phyloP scores from a whole-genome alignment of 1,284 basidiomycete genomes.

The Vanrija humicola region DNA sequence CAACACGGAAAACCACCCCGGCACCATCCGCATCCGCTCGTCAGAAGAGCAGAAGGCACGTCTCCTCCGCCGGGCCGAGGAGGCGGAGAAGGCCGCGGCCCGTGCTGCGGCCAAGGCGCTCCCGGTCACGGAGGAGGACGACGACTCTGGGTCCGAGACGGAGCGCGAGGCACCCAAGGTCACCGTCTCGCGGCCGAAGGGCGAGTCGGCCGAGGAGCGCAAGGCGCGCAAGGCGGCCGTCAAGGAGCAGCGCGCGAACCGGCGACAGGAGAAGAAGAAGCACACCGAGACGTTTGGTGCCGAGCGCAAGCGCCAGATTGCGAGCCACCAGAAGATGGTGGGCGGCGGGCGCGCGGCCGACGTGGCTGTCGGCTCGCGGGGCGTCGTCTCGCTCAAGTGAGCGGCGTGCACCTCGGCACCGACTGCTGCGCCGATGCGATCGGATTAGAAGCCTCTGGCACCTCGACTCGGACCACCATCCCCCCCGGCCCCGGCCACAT shows the following conservation, averaged over 20 bases:
- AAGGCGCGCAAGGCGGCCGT: slow-evolving; percentile 81
- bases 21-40: slow-evolving; percentile 67
- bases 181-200: slow-evolving; percentile 62
- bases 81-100: slow-evolving; percentile 9
- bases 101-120: slow-evolving; percentile 19
- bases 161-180: slow-evolving; percentile 35
- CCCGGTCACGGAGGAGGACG: slow-evolving; percentile 41
- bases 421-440: no score
- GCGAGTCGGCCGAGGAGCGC: slow-evolving; percentile 81
- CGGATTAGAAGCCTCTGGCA: no score
- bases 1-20: slow-evolving; percentile 90
- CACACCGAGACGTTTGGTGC: slow-evolving; percentile 69
- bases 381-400: not conserved
- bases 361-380: slow-evolving; percentile 22
- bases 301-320: slow-evolving; percentile 70
- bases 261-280: slow-evolving; percentile 75
- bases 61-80: slow-evolving; percentile 18
- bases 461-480: not conserved
- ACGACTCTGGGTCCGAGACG: slow-evolving; percentile 48
- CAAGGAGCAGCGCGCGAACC: slow-evolving; percentile 70
- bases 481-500: no score
- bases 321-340: slow-evolving; percentile 47
- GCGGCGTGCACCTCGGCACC: slow-evolving; percentile 21
- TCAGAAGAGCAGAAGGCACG: slow-evolving; percentile 45
- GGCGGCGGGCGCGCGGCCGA: slow-evolving; percentile 46